Conservation (phyloP, 139 green algal species). For the Chlorella sp. region DNA sequence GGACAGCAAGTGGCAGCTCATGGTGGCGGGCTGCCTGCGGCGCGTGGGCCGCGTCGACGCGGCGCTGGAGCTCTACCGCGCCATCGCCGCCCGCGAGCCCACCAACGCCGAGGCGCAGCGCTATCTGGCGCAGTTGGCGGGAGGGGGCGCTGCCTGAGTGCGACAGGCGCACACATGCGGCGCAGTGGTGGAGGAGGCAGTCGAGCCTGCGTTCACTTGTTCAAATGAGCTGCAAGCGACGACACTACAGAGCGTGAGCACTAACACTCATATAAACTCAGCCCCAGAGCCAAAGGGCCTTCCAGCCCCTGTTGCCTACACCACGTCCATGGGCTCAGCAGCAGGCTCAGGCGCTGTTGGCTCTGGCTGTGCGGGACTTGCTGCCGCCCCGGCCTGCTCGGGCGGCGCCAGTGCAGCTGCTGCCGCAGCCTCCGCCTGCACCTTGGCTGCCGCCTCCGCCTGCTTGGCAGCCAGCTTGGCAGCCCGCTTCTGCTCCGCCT, state of each 20-base stretch:
- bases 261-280: no score
- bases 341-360: no score
- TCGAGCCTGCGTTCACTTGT: no score
- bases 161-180: constrained; percentile 41
- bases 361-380: no score
- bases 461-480: background rate
- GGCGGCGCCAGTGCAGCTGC: no score
- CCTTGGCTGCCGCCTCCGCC: background rate
- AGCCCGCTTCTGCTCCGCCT: background rate
- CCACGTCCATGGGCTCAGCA: no score
- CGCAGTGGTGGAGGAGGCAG: no score
- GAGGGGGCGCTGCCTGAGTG: constrained; percentile 66
- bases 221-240: no score
- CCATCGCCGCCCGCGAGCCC: constrained; percentile 60
- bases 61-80: constrained; percentile 61
- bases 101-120: constrained; percentile 86
- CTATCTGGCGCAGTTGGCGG: constrained; percentile 83
- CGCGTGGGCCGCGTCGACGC: constrained; percentile 54
- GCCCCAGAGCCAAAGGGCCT: no score
- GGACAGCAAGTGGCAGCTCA: constrained; percentile 82
- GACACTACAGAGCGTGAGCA: no score
- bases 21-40: constrained; percentile 72
- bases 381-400: no score
- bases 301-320: no score
- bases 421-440: background rate